Evolutionary conservation across 345 rosid genomes (phyloP).

Genomic region (Conringia planisiliqua): DNA sequence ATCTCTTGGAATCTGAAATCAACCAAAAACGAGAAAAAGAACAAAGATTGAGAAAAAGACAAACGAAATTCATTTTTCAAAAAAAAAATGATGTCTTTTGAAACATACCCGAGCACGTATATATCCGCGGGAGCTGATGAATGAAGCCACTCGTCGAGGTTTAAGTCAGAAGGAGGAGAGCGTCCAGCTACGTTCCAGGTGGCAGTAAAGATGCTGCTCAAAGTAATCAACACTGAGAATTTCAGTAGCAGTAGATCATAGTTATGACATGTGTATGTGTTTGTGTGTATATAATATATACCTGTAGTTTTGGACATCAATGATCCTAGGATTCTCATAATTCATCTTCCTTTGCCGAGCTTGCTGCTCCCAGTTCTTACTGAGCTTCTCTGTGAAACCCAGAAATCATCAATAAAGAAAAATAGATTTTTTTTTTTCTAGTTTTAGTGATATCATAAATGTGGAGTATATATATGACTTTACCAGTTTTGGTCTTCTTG

Average conservation of each 20-base stretch:
- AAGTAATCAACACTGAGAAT: conserved; percentile 11
- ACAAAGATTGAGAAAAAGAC: conserved; percentile 3
- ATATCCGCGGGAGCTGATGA: conserved; percentile 97
- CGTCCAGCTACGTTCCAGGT: conserved; percentile 99
- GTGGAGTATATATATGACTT: background rate
- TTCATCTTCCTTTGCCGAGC: conserved; percentile 72
- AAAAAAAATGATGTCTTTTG: background rate
- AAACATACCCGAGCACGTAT: conserved; percentile 85
- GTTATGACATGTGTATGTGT: background rate
- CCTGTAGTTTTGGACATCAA: conserved; percentile 98
- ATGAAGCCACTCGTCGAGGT: conserved; percentile 97
- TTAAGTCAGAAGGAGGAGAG: conserved; percentile 81
- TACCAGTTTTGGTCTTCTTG: conserved; percentile 90
- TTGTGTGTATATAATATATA: background rate
- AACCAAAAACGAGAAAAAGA: background rate
- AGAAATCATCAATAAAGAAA: conserved; percentile 3
- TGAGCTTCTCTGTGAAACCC: conserved; percentile 59
- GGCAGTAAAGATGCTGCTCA: conserved; percentile 81
- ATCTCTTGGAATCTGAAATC: conserved; percentile 85
- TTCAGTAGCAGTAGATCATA: background rate
- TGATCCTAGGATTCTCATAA: conserved; percentile 89
- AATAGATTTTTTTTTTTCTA: background rate
- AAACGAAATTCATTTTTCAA: background rate
- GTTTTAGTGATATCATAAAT: background rate
- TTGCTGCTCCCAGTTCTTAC: conserved; percentile 62